phyloP scores from a whole-genome alignment of 2,329 filamentous ascomycete species.

The Calonectria ilicicola region DNA sequence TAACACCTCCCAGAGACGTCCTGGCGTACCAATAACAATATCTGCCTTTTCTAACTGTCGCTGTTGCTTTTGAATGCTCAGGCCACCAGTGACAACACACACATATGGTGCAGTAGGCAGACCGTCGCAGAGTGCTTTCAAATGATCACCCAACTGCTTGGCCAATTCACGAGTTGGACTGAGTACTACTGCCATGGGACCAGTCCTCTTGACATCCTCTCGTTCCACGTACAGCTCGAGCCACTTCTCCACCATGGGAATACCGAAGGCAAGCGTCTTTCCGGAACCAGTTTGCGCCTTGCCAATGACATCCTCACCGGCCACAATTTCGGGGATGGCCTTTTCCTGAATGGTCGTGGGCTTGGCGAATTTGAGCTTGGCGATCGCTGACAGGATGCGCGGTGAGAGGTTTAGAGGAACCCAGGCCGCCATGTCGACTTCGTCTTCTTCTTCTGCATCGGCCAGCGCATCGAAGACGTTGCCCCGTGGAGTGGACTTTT shows the following conservation, averaged over 20 bases:
- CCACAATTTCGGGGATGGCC: constrained; percentile 84
- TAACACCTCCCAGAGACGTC: constrained; percentile 93
- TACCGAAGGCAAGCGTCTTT: constrained; percentile 94
- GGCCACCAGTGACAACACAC: constrained; percentile 90
- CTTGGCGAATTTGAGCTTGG: constrained; percentile 81
- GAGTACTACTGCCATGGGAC: constrained; percentile 81
- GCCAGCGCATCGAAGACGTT: constrained; percentile 68
- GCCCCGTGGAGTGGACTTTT: constrained; percentile 54
- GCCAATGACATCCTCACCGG: constrained; percentile 91
- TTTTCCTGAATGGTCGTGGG: constrained; percentile 86
- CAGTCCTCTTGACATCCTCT: constrained; percentile 43
- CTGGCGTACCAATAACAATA: constrained; percentile 93
- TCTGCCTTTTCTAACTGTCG: constrained; percentile 86
- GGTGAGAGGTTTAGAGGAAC: constrained; percentile 78
- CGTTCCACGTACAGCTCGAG: constrained; percentile 62
- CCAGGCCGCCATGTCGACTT: constrained; percentile 83
- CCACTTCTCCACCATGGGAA: constrained; percentile 91
- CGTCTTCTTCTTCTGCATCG: constrained; percentile 66
- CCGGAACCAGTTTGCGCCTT: constrained; percentile 97
- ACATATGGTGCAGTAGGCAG: constrained; percentile 74
- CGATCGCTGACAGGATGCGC: constrained; percentile 77
- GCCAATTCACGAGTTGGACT: constrained; percentile 95
- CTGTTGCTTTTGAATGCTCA: constrained; percentile 96
- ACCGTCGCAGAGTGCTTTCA: constrained; percentile 77
- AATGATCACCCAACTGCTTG: constrained; percentile 88